Conservation (phyloP, 2,329 filamentous ascomycete species). For the Thelonectria olida region DNA sequence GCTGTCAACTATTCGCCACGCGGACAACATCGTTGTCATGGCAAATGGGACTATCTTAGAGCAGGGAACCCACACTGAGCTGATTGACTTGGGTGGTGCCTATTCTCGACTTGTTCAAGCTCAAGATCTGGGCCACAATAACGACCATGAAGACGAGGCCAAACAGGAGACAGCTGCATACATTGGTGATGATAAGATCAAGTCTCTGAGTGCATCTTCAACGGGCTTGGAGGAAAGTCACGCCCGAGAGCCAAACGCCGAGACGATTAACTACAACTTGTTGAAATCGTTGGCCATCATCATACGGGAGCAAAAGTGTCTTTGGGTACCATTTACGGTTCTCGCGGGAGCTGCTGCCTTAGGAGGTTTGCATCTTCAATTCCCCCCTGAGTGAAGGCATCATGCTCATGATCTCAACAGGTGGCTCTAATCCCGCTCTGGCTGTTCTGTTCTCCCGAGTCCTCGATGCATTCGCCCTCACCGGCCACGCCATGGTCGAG, state of each 20-base stretch:
- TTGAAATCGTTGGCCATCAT: slow-evolving; percentile 23
- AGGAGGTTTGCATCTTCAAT: neutral
- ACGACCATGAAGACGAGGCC: neutral
- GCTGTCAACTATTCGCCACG: slow-evolving; percentile 66
- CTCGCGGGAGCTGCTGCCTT: neutral
- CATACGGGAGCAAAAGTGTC: slow-evolving; percentile 20
- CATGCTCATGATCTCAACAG: slow-evolving; percentile 13
- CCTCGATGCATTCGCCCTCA: slow-evolving; percentile 39
- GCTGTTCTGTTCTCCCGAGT: slow-evolving; percentile 45
- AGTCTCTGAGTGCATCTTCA: slow-evolving; percentile 67
- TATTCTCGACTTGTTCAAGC: slow-evolving; percentile 22
- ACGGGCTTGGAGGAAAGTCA: neutral
- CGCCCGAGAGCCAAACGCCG: neutral
- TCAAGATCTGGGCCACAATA: slow-evolving; percentile 5
- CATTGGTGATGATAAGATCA: slow-evolving; percentile 42
- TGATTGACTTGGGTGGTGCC: slow-evolving; percentile 39
- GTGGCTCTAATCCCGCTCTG: slow-evolving; percentile 43
- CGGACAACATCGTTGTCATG: slow-evolving; percentile 69
- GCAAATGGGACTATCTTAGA: slow-evolving; percentile 63
- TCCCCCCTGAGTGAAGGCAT: neutral
- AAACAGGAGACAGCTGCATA: neutral
- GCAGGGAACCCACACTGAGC: slow-evolving; percentile 65
- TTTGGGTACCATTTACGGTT: slow-evolving; percentile 18
- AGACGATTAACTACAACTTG: slow-evolving; percentile 13
- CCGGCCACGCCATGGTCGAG: slow-evolving; percentile 19